Base-by-base conservation (phyloP, 805 yeast species). In the Babjeviella inositovora region DNA sequence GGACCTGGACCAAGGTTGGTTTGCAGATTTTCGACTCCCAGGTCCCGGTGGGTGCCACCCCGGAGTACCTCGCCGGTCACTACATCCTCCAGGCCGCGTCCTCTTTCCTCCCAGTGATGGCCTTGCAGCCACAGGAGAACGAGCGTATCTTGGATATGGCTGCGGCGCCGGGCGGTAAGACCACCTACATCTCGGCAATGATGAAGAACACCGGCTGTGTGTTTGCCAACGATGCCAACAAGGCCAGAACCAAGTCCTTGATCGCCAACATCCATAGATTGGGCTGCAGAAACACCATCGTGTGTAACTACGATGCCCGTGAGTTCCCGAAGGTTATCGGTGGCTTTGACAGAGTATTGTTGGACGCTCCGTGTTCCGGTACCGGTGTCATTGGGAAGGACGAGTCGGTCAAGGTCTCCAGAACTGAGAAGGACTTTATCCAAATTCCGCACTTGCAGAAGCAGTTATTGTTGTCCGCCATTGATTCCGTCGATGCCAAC, bases 1-100 rank as follows among this genome's bases (percentile, higher is more conserved):
- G 97, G 23, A 57, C 79, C 19, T 90, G 99, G 99, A 84, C 97
- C 13, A 90, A 90, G 51, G 97, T 90, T 24, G 99, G 99, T 31
- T 60, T 90, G 34, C 98, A 90, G 51, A 74, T 90, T 25, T 90
- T 87, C 46, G 99, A 90, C 45, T 85, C 97, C 13, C 97, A 85
- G 49, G 97, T 90, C n/a, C 98, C 99, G 20, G 80, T 90, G 37
- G 99, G 99, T 50, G 98, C 99, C 21, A 90, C 99, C 6, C 98
- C 99, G 20, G 99, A 90, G 53, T 90, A 90, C 46, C 60, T 90
- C 41, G 93, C 97, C 8, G 99, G 99, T 41, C 94, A 90, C 43
- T 90, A 90, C 53, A 90, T 90, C 32, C 57, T 90, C 39, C 99
- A 90, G 53, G 99, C 99, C 20, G 99, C 99, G 12, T 85, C 96